Evolutionary conservation across 768 basidiomycete species (phyloP), one percentile per base, ranked within the genome.

Genomic region (Glaciozyma antarctica): DNA sequence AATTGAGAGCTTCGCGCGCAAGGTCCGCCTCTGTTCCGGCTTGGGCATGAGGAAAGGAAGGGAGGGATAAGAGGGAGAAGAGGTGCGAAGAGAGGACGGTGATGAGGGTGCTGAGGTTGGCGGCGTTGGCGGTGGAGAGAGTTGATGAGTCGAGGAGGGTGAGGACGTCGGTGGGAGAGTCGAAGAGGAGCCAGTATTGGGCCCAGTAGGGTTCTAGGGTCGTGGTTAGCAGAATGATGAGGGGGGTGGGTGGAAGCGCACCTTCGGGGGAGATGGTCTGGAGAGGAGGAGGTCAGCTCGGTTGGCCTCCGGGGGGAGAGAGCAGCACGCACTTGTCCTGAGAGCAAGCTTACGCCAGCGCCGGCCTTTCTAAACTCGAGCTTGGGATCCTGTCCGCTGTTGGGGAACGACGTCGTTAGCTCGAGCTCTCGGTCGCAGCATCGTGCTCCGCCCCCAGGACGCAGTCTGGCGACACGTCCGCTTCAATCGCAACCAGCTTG

Each of bases 1-100:
- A 92, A 73, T 95, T 98, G 53, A 99, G 80, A 6, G 86, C 89
- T 75, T 97, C 87, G 70, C 86, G 64, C 1, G 73, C 90, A 3
- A 87, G 86, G 34, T 90, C 79, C 28, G 48, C 51, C 0, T 21
- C 26, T 3, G n/a, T 24, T 32, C 43, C 13, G 0, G 21, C 17
- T 1, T 58, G 58, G n/a, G 52, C 16, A 44, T 15, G 32, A 13
- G 63, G 66, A 32, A 60, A 68, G 32, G 30, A 17, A 16, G 63
- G 58, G n/a, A 54, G 55, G n/a, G 51, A 21, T 32, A 65, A 54
- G 58, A 58, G 38, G 60, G 26, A 17, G 60, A 43, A 55, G 66
- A 68, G 66, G 61, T 32, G 28, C 9, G 21, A 17, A 24, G 48
- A 15, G 58, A 43, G 48, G 71, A 52, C 65, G 48, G 17, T 54